Evolutionary conservation across 148 eudicot species (phyloP), one percentile per base, ranked within the genome.

Genomic region (Drosera capensis): DNA sequence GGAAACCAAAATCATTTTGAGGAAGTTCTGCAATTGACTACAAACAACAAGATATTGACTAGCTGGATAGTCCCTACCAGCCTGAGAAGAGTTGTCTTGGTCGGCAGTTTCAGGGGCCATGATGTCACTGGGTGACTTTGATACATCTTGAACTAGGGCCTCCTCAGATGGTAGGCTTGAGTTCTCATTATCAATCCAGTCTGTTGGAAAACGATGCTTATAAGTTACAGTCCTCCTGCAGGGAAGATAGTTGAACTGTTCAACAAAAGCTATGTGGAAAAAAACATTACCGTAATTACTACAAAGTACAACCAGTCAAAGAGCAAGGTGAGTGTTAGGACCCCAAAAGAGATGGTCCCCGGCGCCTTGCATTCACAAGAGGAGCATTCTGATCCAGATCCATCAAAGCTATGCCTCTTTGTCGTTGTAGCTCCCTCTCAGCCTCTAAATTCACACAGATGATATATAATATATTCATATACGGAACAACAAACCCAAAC

Each of bases 331-430:
- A 51, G 40, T 25, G 36, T 58, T 29, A 65, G 39, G 68, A 77
- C 95, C 86, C 71, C 46, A 61, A 57, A 58, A 72, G 62, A 49
- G 78, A 75, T 44, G 85, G 82, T 37, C 86, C 54, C 5, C 72
- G 71, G 11, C 20, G 60, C 41, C 78, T 60, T 11, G 62, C 60
- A 21, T 46, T 52, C 34, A 26, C 45, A 7, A 66, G 45, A 28
- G 42, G 46, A 42, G 58, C 18, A 42, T 60, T 51, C 26, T 51
- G 57, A 57, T 64, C 52, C 50, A 54, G 45, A 15, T 66, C 58
- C 36, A 18, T 28, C 15, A 55, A 19, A 50, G 48, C 64, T 52
- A 43, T 60, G 29, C 82, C 90, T 43, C 30, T 54, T 54, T 48
- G 73, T 47, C 58, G 66, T 52, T 49, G 64, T 22, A 80, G 41